Percentiles rank a stretch among this genome's conserved stretches.
Conservation (phyloP, 176 grass and related monocot species). For the Lolium multiflorum region DNA sequence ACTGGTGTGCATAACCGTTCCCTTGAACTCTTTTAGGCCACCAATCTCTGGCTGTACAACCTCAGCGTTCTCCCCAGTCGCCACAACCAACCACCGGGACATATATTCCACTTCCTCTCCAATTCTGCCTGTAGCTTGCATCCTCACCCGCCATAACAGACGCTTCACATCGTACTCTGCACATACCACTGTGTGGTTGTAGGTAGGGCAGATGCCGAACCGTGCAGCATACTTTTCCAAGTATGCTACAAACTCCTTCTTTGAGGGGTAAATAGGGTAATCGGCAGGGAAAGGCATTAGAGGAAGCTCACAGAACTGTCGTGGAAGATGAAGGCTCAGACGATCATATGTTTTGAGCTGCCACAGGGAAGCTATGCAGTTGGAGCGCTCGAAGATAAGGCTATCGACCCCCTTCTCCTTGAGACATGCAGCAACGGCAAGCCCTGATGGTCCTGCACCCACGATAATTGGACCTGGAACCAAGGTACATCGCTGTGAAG, state of each 20-base stretch:
- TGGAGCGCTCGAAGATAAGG: slow-evolving; percentile 82
- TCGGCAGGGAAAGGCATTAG: slow-evolving; percentile 77
- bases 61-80: slow-evolving; percentile 96
- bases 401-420: slow-evolving; percentile 72
- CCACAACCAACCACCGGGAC: slow-evolving; percentile 83
- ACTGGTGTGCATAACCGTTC: slow-evolving; percentile 78
- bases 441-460: slow-evolving; percentile 93
- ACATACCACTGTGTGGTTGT: slow-evolving; percentile 65
- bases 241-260: slow-evolving; percentile 85
- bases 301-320: slow-evolving; percentile 96
- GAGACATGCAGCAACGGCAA: slow-evolving; percentile 88
- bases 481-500: slow-evolving; percentile 40
- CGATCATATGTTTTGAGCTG: slow-evolving; percentile 89
- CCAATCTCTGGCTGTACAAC: slow-evolving; percentile 69
- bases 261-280: slow-evolving; percentile 85
- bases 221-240: slow-evolving; percentile 72
- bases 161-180: slow-evolving; percentile 66
- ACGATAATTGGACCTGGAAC: slow-evolving; percentile 81
- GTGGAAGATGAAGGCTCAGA: slow-evolving; percentile 94
- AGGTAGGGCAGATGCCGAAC: slow-evolving; percentile 71
- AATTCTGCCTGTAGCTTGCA: slow-evolving; percentile 20
- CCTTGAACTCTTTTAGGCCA: slow-evolving; percentile 64
- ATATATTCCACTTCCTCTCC: slow-evolving; percentile 59
- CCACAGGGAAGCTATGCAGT: slow-evolving; percentile 93
- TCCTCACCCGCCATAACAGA: slow-evolving; percentile 62